Percentiles rank a stretch among this genome's conserved stretches.
These are phyloP conservation scores for Simplicillium aogashimaense DNA, from an alignment of 2,329 filamentous ascomycete genomes.

Conservation along the genomic window DNA sequence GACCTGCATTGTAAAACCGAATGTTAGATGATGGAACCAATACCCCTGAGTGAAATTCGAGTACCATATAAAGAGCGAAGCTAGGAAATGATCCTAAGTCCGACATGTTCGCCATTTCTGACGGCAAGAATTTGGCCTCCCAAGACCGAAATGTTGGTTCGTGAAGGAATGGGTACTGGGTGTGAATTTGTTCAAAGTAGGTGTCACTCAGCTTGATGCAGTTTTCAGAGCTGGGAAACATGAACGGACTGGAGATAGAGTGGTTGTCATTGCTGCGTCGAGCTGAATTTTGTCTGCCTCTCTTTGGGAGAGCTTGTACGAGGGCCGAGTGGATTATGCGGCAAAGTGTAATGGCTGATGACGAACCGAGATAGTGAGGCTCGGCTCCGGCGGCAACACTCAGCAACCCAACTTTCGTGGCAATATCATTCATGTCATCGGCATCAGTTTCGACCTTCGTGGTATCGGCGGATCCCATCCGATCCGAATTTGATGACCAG, in stretches of 20 bases:
- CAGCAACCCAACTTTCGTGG: constrained; percentile 1
- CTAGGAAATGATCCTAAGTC: not conserved
- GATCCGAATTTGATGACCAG: too few relatives aligned
- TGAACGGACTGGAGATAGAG: not conserved
- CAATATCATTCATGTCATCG: not conserved
- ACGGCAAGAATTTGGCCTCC: constrained; percentile 15
- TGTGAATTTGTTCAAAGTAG: constrained; percentile 26
- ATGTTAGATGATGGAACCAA: too few relatives aligned
- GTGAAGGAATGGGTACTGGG: constrained; percentile 27
- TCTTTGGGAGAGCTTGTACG: not conserved
- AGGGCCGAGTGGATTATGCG: not conserved
- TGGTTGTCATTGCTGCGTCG: not conserved
- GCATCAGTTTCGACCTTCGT: not conserved
- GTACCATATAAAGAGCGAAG: constrained; percentile 12
- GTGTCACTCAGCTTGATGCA: constrained; percentile 14
- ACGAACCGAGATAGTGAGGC: constrained; percentile 1
- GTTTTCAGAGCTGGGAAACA: not conserved
- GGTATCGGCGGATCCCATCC: too few relatives aligned
- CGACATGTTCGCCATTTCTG: not conserved
- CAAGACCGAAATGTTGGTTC: constrained; percentile 18
- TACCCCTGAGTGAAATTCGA: not conserved
- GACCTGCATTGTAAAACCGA: constrained; percentile 3
- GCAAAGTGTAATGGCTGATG: not conserved
- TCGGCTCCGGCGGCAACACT: constrained; percentile 1
- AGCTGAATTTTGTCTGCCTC: not conserved